Conservation (phyloP, 225 moss, liverwort and hornwort species). For the Polytrichum commune region DNA sequence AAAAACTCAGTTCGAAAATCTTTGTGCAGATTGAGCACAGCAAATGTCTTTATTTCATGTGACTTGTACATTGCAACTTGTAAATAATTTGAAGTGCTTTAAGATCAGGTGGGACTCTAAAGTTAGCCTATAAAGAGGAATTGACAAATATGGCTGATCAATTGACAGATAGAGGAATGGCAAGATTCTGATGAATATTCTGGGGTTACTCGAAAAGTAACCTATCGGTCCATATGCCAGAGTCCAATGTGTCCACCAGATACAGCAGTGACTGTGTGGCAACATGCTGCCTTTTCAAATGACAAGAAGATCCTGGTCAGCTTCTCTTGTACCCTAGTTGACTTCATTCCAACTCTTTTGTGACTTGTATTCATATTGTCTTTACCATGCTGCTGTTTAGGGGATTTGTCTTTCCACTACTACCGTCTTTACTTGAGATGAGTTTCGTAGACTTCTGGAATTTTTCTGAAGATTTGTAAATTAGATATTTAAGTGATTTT, state of each 20-base stretch:
- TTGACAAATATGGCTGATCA: background rate
- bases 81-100: too few species aligned
- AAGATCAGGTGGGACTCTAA: too few species aligned
- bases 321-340: background rate
- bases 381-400: background rate
- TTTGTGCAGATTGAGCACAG: too few species aligned
- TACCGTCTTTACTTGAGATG: background rate
- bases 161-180: constrained; percentile 67
- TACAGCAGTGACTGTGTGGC: constrained; percentile 88
- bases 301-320: constrained; percentile 71
- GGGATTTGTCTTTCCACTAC: background rate
- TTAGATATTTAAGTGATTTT: too few species aligned
- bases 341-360: too few species aligned
- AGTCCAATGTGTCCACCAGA: constrained; percentile 98
- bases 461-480: too few species aligned
- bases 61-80: too few species aligned
- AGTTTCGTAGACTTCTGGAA: too few species aligned
- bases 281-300: constrained; percentile 57
- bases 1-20: too few species aligned
- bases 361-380: too few species aligned
- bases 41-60: too few species aligned
- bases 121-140: too few species aligned
- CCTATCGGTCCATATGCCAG: constrained; percentile 67
- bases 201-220: constrained; percentile 67
- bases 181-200: constrained; percentile 60